Evolutionary conservation across 2,329 filamentous ascomycete genomes (phyloP).

Genomic region (Lecanosticta acicola): DNA sequence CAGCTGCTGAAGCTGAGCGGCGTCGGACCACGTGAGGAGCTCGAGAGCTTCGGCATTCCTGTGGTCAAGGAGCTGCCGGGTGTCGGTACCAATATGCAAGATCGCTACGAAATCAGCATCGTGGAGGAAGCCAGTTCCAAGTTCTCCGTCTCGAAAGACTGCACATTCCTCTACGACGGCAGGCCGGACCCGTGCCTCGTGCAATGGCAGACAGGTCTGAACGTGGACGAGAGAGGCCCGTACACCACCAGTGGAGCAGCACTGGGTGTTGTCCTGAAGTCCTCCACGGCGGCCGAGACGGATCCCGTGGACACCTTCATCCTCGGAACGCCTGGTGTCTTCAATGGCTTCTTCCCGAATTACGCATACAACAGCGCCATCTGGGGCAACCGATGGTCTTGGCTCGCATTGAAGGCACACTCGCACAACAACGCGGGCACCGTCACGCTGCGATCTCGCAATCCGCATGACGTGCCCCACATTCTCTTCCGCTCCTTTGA

Average conservation of each 20-base stretch:
- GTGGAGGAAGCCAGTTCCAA: constrained; percentile 37
- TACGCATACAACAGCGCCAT: constrained; percentile 45
- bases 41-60: constrained; percentile 50
- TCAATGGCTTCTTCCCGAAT: constrained; percentile 52
- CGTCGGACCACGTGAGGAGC: constrained; percentile 52
- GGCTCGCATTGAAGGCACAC: constrained; percentile 56
- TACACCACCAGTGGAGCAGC: constrained; percentile 51
- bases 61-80: constrained; percentile 53
- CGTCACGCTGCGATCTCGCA: constrained; percentile 54
- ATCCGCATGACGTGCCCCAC: constrained; percentile 59
- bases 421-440: constrained; percentile 57
- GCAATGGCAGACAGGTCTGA: constrained; percentile 38
- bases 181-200: constrained; percentile 39
- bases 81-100: constrained; percentile 60
- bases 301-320: constrained; percentile 51
- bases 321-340: constrained; percentile 51
- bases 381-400: constrained; percentile 43
- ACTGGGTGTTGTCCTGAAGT: constrained; percentile 41
- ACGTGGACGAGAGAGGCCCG: constrained; percentile 36
- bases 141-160: constrained; percentile 35
- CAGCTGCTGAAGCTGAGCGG: constrained; percentile 61
- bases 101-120: constrained; percentile 53
- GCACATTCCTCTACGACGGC: constrained; percentile 33
- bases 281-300: constrained; percentile 34
- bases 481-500: constrained; percentile 59